These are phyloP conservation scores for Panicum hallii DNA, from an alignment of 202 grass and related monocot species.

Conservation along the genomic window DNA sequence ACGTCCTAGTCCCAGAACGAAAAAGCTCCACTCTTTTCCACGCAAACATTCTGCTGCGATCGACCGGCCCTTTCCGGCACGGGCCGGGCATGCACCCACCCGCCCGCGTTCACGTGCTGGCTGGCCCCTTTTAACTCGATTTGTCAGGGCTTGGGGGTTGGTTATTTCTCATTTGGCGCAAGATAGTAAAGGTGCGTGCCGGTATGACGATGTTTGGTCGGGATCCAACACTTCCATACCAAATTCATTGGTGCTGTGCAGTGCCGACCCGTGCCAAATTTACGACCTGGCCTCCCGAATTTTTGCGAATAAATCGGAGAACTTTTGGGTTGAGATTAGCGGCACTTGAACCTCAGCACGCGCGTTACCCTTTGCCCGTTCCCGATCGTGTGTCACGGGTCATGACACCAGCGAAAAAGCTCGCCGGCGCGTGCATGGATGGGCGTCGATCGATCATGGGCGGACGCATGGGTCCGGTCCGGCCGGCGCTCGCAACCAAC, in stretches of 20 bases:
- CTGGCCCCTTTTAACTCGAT: neutral
- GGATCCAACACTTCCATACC: neutral
- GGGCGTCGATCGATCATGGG: neutral
- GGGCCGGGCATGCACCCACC: neutral
- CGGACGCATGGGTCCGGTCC: neutral
- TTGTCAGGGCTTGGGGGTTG: neutral
- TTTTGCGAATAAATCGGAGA: no score
- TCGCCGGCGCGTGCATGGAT: constrained; percentile 12
- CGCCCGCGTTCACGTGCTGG: constrained; percentile 5
- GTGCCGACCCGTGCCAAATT: neutral
- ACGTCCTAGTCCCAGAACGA: neutral
- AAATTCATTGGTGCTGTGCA: neutral
- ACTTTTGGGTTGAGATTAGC: no score
- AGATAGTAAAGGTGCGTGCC: neutral
- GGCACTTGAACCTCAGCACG: no score
- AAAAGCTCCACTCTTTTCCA: neutral
- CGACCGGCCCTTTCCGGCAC: neutral
- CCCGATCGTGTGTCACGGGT: neutral
- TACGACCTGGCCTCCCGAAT: neutral
- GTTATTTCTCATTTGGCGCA: neutral
- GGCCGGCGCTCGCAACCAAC: neutral
- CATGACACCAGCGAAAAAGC: neutral
- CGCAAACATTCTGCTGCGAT: constrained; percentile 5
- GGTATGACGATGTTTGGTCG: neutral
- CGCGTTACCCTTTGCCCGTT: no score